These are phyloP conservation scores for Pseudogymnoascus sp. DNA, from an alignment of 2,329 filamentous ascomycete genomes.

Conservation along the genomic window DNA sequence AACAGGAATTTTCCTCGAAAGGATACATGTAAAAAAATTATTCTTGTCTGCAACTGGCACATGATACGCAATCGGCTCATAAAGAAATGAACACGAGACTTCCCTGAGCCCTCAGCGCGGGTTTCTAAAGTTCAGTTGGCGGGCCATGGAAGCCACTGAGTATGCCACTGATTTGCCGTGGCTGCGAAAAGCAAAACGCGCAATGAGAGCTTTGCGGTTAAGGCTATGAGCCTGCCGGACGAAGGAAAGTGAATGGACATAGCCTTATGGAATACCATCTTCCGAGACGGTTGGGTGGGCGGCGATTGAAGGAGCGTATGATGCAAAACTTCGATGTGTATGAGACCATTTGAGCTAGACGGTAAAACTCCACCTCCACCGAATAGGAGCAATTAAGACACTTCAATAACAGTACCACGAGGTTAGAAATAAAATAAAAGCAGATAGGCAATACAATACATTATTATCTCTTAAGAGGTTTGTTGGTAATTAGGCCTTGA, in stretches of 20 bases:
- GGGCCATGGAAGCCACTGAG: neutral
- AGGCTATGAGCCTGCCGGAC: neutral
- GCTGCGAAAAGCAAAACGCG: neutral
- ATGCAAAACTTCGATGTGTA: neutral
- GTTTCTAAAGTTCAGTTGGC: neutral
- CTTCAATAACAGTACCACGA: neutral
- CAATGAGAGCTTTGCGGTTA: neutral
- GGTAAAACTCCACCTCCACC: neutral
- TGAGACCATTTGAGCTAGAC: neutral
- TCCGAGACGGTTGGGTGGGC: neutral
- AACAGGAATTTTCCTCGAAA: neutral
- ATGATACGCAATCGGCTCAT: neutral
- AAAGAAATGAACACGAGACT: neutral
- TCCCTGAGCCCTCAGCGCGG: neutral
- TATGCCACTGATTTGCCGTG: neutral
- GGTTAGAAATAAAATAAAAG: neutral
- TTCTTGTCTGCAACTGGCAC: neutral
- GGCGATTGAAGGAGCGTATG: neutral
- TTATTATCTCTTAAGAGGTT: neutral
- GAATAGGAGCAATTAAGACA: neutral
- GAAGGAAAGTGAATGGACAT: neutral
- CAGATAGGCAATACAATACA: constrained; percentile 1
- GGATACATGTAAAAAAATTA: neutral
- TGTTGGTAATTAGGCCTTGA: neutral
- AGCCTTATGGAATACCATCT: neutral